Percentiles rank a stretch among this genome's conserved stretches.
Conservation (phyloP, 2,329 filamentous ascomycete genomes). For the Daldinia eschscholtzii region DNA sequence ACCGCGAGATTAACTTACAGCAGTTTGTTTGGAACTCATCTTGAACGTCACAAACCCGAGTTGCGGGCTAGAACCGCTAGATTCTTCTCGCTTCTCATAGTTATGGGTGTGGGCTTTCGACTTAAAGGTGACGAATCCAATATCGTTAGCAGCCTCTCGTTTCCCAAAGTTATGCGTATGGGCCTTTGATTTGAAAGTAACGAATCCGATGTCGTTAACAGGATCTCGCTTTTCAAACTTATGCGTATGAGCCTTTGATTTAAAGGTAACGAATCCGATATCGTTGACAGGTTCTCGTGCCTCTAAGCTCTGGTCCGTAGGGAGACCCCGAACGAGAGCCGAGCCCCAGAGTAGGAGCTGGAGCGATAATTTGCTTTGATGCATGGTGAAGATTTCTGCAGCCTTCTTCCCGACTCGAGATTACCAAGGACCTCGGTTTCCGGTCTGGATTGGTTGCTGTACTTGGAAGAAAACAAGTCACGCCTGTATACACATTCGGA, state of each 20-base stretch:
- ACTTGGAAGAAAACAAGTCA: constrained; percentile 29
- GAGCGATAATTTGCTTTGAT: constrained; percentile 53
- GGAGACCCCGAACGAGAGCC: constrained; percentile 60
- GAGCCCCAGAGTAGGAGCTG: constrained; percentile 64
- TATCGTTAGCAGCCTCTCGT: constrained; percentile 4
- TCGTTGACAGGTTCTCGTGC: background rate
- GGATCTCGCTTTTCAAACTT: background rate
- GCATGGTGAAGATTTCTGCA: constrained; percentile 47
- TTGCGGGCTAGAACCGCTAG: constrained; percentile 12
- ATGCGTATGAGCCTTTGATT: background rate
- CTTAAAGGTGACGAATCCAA: constrained; percentile 9
- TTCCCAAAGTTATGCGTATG: background rate
- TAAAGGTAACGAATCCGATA: constrained; percentile 11
- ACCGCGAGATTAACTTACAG: constrained; percentile 50
- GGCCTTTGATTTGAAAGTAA: constrained; percentile 7
- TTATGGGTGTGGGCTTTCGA: background rate
- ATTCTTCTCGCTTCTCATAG: background rate
- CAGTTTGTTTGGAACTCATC: constrained; percentile 55
- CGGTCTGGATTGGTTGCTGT: constrained; percentile 22
- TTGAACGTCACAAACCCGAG: constrained; percentile 56
- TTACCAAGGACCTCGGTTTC: constrained; percentile 15
- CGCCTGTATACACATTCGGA: constrained; percentile 29
- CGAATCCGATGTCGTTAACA: constrained; percentile 11
- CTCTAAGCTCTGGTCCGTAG: constrained; percentile 6
- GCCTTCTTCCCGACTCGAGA: constrained; percentile 24